phyloP scores from a whole-genome alignment of 495 filamentous ascomycete genomes.

The Aspergillus asperescens region DNA sequence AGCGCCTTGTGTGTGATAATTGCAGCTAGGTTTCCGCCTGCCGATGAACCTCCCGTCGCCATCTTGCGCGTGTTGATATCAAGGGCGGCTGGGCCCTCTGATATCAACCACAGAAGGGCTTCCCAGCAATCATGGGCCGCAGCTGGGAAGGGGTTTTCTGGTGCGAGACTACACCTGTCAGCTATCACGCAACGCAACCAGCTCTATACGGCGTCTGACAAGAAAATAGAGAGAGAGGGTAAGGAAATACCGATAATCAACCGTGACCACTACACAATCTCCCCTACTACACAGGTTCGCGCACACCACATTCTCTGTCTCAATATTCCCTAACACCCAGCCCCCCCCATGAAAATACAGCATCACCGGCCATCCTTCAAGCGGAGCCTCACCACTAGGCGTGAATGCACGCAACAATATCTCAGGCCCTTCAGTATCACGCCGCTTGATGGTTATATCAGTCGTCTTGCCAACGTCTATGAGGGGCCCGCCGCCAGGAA shows the following conservation, averaged over 20 bases:
- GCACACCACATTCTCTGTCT: slow-evolving; percentile 55
- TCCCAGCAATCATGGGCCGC: slow-evolving; percentile 56
- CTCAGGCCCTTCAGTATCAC: slow-evolving; percentile 44
- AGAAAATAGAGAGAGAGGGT: background rate
- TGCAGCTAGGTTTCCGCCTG: slow-evolving; percentile 51
- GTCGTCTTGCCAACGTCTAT: slow-evolving; percentile 46
- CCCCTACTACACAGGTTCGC: slow-evolving; percentile 48
- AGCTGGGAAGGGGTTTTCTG: slow-evolving; percentile 52
- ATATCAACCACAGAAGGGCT: slow-evolving; percentile 48
- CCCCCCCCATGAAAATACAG: slow-evolving; percentile 56
- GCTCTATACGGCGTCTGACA: background rate
- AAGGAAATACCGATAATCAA: slow-evolving; percentile 50
- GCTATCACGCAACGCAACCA: background rate
- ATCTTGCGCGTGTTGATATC: slow-evolving; percentile 41
- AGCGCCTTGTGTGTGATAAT: slow-evolving; percentile 52
- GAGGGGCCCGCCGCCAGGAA: slow-evolving; percentile 50
- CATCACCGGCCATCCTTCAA: slow-evolving; percentile 50
- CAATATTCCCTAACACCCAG: slow-evolving; percentile 55
- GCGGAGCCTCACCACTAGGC: slow-evolving; percentile 38
- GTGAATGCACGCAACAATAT: slow-evolving; percentile 46
- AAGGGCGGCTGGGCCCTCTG: slow-evolving; percentile 35
- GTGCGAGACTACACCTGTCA: slow-evolving; percentile 39
- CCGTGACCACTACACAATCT: slow-evolving; percentile 48
- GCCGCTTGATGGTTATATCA: slow-evolving; percentile 43
- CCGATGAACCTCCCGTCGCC: slow-evolving; percentile 52